Conservation (phyloP, 164 flowering plant species). For the Umbellularia californica region DNA sequence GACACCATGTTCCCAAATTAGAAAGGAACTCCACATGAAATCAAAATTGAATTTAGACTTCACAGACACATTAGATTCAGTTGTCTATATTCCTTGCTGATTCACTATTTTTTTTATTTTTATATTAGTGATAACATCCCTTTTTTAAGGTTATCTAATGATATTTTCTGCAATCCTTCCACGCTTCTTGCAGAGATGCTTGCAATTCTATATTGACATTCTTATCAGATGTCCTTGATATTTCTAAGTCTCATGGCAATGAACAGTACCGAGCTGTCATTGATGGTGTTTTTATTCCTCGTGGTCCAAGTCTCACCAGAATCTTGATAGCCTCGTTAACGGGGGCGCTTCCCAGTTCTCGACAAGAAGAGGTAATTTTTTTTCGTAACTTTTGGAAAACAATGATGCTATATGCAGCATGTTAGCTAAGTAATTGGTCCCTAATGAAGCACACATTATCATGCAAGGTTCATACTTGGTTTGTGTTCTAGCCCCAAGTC, state of each 20-base stretch:
- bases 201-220: slow-evolving; percentile 88
- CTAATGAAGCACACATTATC: no score
- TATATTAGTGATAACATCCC: no score
- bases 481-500: no score
- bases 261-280: slow-evolving; percentile 51
- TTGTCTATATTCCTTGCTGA: no score
- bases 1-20: no score
- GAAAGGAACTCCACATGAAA: no score
- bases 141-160: no score
- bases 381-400: background rate
- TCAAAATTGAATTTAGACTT: no score
- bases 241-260: slow-evolving; percentile 53
- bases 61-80: no score
- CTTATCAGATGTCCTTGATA: slow-evolving; percentile 81
- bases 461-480: no score
- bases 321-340: slow-evolving; percentile 81
- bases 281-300: slow-evolving; percentile 72
- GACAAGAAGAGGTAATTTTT: slow-evolving; percentile 64
- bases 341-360: slow-evolving; percentile 92
- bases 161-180: background rate
- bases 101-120: no score
- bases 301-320: slow-evolving; percentile 75
- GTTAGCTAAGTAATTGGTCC: no score
- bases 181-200: slow-evolving; percentile 71
- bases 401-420: background rate